Base-by-base conservation (phyloP, 2,329 filamentous ascomycete species). In the Lecanicillium sp. region DNA sequence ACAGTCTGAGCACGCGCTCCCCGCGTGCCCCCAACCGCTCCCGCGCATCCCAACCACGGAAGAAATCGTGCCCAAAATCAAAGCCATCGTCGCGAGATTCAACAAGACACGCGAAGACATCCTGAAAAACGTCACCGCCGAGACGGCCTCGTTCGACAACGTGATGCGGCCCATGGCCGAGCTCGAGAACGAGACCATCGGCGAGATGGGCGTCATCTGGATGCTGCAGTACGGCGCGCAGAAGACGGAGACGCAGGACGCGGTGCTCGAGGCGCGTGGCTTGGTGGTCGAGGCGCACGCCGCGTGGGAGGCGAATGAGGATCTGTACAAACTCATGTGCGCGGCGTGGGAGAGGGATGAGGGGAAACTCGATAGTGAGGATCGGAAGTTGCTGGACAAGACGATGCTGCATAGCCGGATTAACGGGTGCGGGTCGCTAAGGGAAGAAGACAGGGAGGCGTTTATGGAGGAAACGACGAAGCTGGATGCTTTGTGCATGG, bases 381-480 rank as follows among this genome's bases (percentile, higher is more conserved):
- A 71, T 41, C 61, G 67, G 57, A 66, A 72, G 14, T 57, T 77
- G 54, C 58, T 79, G 29, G 71, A 76, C 59, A 78, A 77, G 60
- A 66, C 75, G 46, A 69, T 77, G 63, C 73, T 75, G 57, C 67
- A 67, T 33, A 78, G 73, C 59, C 69, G 78, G 40, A 65, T 68
- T 11, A 76, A 75, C 55, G 76, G 75, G 40, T 59, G 79, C 27
- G 73, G 69, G 3, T 60, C 77, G 10, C 68, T 73, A 3, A 68
- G 70, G 14, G 72, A 70, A 3, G 65, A 68, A 15, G 64, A 77
- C 55, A 61, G 74, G 29, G 69, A 75, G 48, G 66, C 67, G 6
- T 78, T 78, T 65, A 75, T 77, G 59, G 69, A 70, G 50, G 75
- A 76, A 59, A 75, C 76, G 64, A 73, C 77, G 62, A 60, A 74